These are phyloP conservation scores for Mucor plumbeus DNA, from an alignment of 371 early-diverging fungal species.

Conservation along the genomic window DNA sequence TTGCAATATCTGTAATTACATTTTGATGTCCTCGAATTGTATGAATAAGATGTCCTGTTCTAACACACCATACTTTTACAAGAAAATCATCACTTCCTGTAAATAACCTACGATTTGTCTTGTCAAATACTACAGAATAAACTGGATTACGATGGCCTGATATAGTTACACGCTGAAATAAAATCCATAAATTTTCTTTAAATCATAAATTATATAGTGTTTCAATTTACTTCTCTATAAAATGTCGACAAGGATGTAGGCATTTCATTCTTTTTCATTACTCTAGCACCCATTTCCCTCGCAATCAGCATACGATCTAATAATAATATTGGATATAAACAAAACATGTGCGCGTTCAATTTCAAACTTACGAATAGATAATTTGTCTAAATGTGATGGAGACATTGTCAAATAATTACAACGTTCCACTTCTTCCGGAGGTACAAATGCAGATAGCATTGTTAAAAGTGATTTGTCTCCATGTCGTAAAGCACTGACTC, in stretches of 20 bases:
- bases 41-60: constrained; percentile 80
- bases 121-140: constrained; percentile 79
- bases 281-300: constrained; percentile 35
- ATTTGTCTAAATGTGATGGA: constrained; percentile 19
- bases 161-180: constrained; percentile 62
- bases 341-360: neutral
- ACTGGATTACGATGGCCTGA: constrained; percentile 80
- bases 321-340: neutral
- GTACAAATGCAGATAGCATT: constrained; percentile 46
- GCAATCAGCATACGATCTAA: constrained; percentile 42
- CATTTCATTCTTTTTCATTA: constrained; percentile 28
- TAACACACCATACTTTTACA: constrained; percentile 88
- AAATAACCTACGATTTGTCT: constrained; percentile 72
- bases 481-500: constrained; percentile 45
- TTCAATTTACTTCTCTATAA: constrained; percentile 44
- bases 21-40: constrained; percentile 85
- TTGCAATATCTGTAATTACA: constrained; percentile 79
- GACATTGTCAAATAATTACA: constrained; percentile 39
- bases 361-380: constrained; percentile 34
- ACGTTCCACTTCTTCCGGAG: constrained; percentile 19
- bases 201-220: neutral
- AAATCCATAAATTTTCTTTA: constrained; percentile 11
- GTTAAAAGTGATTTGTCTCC: constrained; percentile 51
- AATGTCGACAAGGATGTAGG: constrained; percentile 34
- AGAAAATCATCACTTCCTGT: constrained; percentile 89